phyloP scores from a whole-genome alignment of 2,329 filamentous ascomycete genomes.

The Fusarium keratoplasticum region DNA sequence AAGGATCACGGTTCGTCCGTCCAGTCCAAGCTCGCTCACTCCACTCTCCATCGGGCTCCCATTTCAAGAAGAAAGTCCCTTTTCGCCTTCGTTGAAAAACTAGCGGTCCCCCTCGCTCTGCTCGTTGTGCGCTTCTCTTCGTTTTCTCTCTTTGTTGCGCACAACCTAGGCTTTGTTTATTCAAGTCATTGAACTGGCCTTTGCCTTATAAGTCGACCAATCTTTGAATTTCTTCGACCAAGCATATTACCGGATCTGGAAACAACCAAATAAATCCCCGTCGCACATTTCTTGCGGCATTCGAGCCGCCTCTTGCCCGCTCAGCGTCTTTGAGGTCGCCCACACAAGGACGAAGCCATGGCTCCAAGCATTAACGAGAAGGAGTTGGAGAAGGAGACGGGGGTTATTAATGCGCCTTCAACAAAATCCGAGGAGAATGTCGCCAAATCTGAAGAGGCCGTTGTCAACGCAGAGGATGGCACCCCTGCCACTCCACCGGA shows the following conservation, averaged over 20 bases:
- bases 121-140: conserved; percentile 4
- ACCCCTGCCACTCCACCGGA: conserved; percentile 8
- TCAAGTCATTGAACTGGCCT: conserved; percentile 5
- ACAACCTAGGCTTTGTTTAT: background rate
- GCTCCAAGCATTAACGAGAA: conserved; percentile 26
- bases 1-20: conserved; percentile 32
- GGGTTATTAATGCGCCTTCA: background rate
- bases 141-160: background rate
- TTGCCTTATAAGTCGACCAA: background rate
- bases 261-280: background rate
- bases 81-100: conserved; percentile 24
- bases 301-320: background rate
- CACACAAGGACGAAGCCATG: conserved; percentile 17
- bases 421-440: conserved; percentile 6
- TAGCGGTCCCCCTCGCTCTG: conserved; percentile 2
- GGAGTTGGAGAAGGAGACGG: conserved; percentile 31
- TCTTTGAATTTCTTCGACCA: background rate
- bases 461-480: conserved; percentile 7
- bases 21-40: conserved; percentile 15
- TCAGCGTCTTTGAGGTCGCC: background rate
- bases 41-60: conserved; percentile 23
- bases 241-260: conserved; percentile 4
- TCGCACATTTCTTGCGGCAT: background rate
- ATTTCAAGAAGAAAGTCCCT: background rate
- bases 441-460: conserved; percentile 9